Evolutionary conservation across 257 asterid genomes (phyloP).

Genomic region (Handroanthus guayacan): DNA sequence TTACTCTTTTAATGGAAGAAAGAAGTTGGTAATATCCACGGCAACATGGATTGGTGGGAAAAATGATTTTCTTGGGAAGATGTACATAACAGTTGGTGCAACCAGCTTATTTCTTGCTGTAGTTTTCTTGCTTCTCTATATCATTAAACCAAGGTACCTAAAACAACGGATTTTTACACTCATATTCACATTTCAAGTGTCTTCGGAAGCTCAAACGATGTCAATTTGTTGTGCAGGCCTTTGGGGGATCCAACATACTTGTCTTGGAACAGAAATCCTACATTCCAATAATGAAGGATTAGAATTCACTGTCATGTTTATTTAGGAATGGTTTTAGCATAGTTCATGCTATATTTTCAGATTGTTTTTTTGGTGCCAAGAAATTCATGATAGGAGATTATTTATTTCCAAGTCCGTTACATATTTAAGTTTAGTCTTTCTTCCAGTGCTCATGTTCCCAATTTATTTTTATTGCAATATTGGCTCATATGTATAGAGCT

Average conservation of each 20-base stretch:
- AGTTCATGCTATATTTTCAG: not conserved
- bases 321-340: too few species aligned
- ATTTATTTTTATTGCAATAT: not conserved
- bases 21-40: constrained; percentile 82
- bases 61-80: constrained; percentile 75
- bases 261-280: constrained; percentile 74
- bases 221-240: constrained; percentile 57
- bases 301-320: not conserved
- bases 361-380: not conserved
- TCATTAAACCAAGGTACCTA: constrained; percentile 78
- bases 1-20: constrained; percentile 72
- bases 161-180: not conserved
- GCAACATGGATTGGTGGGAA: constrained; percentile 96
- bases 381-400: not conserved
- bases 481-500: too few species aligned
- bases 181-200: not conserved
- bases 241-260: constrained; percentile 75
- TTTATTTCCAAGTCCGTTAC: too few species aligned
- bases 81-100: constrained; percentile 72
- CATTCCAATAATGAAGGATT: not conserved
- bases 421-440: too few species aligned
- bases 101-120: constrained; percentile 65
- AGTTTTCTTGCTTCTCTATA: constrained; percentile 64
- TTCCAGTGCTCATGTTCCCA: not conserved
- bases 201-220: not conserved